Base-by-base conservation (phyloP, 2,329 filamentous ascomycete species). In the Alternaria viburni region DNA sequence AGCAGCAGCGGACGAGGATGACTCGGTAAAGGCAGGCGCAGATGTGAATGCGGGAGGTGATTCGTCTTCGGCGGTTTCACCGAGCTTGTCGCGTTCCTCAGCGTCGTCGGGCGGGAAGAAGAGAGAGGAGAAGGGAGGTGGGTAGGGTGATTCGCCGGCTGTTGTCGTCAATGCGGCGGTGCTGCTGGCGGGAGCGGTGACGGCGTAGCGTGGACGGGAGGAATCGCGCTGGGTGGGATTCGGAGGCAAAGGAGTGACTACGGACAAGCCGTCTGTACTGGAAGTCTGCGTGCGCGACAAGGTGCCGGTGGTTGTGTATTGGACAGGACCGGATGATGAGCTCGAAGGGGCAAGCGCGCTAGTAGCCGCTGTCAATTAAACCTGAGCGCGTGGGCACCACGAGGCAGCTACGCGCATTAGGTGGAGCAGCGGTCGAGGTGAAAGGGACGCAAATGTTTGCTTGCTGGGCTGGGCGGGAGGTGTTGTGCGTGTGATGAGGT, bases 81-180 rank as follows among this genome's bases (percentile, higher is more conserved):
- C 74, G 64, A 81, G 77, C 69, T 83, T 82, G 71, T 81, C 80
- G 50, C 82, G 81, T 67, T 86, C 85, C 64, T 83, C 81, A 57
- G 80, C 74, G 78, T 73, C 83, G 67, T 79, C 74, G 59, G 84
- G 77, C 44, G 84, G 80, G 72, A 87, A 88, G 79, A 88, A 88
- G 76, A 89, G 86, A 32, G 88, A 88, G 61, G 87, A 89, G 80
- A 90, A 90, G 65, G 88, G 86, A 66, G 88, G 88, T 66, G 88
- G 88, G 61, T 82, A 80, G 61, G 82, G 81, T 64, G 86, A 87
- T 67, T 86, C 83, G 77, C 83, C 81, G 77, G 79, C 79, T 52
- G 85, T 82, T 45, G 83, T 80, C 46, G 83, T 80, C 63, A 76
- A 66, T 50, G 66, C 72, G 56, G 71, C 58, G 65, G 68, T 67